Base-by-base conservation (phyloP, 805 yeast species). In the Pichia gijzeniarum region DNA sequence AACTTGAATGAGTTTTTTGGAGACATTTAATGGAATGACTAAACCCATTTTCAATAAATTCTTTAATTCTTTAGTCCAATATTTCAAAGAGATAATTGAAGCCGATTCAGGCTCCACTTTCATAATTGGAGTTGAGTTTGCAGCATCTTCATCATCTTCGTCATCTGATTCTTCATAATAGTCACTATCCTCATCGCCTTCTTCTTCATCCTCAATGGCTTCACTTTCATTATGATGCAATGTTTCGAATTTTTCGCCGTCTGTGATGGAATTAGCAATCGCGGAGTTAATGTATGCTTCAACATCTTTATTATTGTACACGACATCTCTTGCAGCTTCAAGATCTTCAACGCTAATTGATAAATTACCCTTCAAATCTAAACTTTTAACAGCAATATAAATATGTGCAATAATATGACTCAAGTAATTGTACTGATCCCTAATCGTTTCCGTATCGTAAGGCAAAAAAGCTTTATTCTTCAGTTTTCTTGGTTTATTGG, bases 21-120 rank as follows among this genome's bases (percentile, higher is more conserved):
- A 73, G 39, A 81, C 63, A 1, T 70, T 53, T 12, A 87, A 54
- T 0, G 99, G 97, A 67, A 91, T 72, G 43, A 83, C 84, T 55
- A 84, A 79, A 55, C 86, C 85, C 79, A 84, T 81, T 54, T 76
- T 76, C 44, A 88, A 61, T 76, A 96, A 83, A 35, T 83, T 81
- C 41, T 78, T 74, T 50, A 91, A 71, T 60, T 89, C 97, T 44
- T 83, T 80, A 0, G 96, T 83, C 95, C 96, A 90, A 48, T 83
- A 85, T 43, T 82, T 74, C 7, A 88, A 82, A 38, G 81, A 74
- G 6, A 85, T 79, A 6, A 86, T 82, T 0, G 93, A 78, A 0
- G 93, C 84, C 1, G 87, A 78, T 52, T 75, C 72, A 2, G 84
- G 78, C 1, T 81, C 72, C 9, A 79, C 72, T 52, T 79, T 80